Conservation (phyloP, 495 filamentous ascomycete species). For the Endocarpon pusillum region DNA sequence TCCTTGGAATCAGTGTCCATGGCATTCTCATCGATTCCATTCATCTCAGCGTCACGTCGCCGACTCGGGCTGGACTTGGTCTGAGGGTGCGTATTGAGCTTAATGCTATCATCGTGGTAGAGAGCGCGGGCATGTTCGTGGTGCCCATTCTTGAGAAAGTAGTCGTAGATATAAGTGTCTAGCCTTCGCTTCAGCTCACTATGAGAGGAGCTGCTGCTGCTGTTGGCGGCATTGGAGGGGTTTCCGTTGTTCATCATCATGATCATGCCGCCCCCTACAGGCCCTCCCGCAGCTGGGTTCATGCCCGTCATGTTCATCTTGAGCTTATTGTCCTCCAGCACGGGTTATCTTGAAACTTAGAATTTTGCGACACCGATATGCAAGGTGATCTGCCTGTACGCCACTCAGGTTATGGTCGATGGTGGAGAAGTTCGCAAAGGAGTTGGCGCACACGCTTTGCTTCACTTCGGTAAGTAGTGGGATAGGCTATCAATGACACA, state of each 20-base stretch:
- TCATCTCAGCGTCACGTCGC: constrained; percentile 48
- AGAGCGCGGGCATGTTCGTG: constrained; percentile 63
- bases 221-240: constrained; percentile 29
- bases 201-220: constrained; percentile 27
- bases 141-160: constrained; percentile 71
- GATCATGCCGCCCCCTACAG: constrained; percentile 52
- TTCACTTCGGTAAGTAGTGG: too few species aligned
- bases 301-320: constrained; percentile 53
- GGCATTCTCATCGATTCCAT: constrained; percentile 60
- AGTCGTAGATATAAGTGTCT: constrained; percentile 96
- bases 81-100: constrained; percentile 40
- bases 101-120: constrained; percentile 30
- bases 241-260: constrained; percentile 66
- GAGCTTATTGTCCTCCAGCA: too few species aligned
- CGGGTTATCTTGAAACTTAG: too few species aligned
- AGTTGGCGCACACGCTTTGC: too few species aligned
- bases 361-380: too few species aligned
- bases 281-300: constrained; percentile 41
- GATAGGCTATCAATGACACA: too few species aligned
- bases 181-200: constrained; percentile 46
- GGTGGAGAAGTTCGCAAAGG: too few species aligned
- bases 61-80: constrained; percentile 39
- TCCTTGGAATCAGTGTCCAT: constrained; percentile 78
- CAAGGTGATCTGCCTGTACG: too few species aligned
- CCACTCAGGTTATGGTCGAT: too few species aligned